phyloP scores from a whole-genome alignment of 192 early-diverging fungal species.

The Pilaira anomala region DNA sequence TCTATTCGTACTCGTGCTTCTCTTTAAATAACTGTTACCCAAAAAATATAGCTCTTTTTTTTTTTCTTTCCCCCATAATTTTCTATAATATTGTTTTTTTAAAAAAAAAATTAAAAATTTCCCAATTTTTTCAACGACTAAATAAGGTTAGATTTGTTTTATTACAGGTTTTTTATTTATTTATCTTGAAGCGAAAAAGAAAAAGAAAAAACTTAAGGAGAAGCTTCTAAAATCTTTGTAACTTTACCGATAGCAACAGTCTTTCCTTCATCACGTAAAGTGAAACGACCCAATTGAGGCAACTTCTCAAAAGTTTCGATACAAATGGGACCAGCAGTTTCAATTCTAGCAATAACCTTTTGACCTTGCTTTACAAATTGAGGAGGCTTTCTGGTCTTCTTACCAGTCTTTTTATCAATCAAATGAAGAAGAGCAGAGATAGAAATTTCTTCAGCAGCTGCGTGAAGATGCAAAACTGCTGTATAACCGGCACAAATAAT shows the following conservation, averaged over 20 bases:
- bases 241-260: conserved; percentile 97
- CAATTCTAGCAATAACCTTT: conserved; percentile 82
- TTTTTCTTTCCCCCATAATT: no score
- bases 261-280: conserved; percentile 95
- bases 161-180: no score
- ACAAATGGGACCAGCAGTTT: conserved; percentile 73
- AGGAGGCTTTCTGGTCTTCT: conserved; percentile 83
- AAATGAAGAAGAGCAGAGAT: conserved; percentile 79
- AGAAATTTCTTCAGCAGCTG: conserved; percentile 83
- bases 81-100: no score
- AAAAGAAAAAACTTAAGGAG: conserved; percentile 9
- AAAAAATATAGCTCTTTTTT: not conserved
- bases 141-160: no score
- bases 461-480: conserved; percentile 90
- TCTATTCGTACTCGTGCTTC: conserved; percentile 27
- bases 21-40: conserved; percentile 5
- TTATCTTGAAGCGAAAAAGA: not conserved
- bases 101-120: no score
- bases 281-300: conserved; percentile 94
- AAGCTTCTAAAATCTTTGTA: conserved; percentile 63
- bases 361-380: conserved; percentile 94
- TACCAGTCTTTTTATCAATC: conserved; percentile 92
- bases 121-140: no score
- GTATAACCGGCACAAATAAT: conserved; percentile 96
- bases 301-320: conserved; percentile 84